Base-by-base conservation (phyloP, 495 filamentous ascomycete genomes). In the Articulospora tetracladia region DNA sequence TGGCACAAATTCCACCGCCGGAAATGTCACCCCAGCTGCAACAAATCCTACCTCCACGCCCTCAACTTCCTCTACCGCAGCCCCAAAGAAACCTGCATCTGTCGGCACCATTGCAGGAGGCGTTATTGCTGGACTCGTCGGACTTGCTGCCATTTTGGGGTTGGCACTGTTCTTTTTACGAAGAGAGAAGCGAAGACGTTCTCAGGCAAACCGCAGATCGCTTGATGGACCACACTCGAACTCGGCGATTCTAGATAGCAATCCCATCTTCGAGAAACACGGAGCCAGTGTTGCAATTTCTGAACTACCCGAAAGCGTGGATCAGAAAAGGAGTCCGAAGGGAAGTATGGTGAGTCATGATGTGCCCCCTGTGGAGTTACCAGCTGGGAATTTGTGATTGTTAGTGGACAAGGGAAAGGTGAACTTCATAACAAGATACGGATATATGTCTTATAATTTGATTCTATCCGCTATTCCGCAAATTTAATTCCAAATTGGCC, bases 71-170 rank as follows among this genome's bases (percentile, higher is more conserved):
- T 15, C 28, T 39, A 30, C 25, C n/a, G 50, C 50, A 10, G 17
- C 50, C 22, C 2, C 50, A 12, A 53, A 53, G 50, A 53, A 53
- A 20, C 25, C 12, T 10, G 30, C 50, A 32, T 53, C 50, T 3
- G 50, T 30, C 7, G 53, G 53, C 2, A 30, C 53, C 27, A 55
- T 55, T 41, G 53, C 53, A 2, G 53, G 53, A 20, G 28, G 53
- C 23, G 32, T 55, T 1, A 41, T 55, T 41, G 53, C 26, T 39
- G 53, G 53, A 20, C 11, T 55, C 25, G 28, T 23, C 41, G 53
- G 15, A 11, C 3, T 55, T 15, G 53, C 53, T 36, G 53, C 53
- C 3, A 39, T 55, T 55, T n/a, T 41, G 20, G 53, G 53, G 7
- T 19, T 36, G 4, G 30, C 30, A 13, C 53, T 55, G 8, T 41